Evolutionary conservation across 2,329 filamentous ascomycete species (phyloP).

Genomic region (Aspergillus aculeatinus): DNA sequence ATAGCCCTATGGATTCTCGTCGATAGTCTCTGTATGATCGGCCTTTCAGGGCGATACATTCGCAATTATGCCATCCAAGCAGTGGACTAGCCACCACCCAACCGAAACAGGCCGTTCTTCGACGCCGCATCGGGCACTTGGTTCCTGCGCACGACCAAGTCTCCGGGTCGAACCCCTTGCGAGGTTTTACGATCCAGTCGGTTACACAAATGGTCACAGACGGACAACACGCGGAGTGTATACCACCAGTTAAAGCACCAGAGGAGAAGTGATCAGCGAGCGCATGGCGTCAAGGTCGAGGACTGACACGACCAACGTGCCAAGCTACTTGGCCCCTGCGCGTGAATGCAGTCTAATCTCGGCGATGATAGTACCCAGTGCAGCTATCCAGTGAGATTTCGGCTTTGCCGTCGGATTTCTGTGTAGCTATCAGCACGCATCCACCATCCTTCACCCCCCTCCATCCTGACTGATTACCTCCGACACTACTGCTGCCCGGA

Average conservation of each 20-base stretch:
- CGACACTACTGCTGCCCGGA: constrained; percentile 1
- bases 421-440: neutral
- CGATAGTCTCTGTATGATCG: too few relatives aligned
- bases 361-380: constrained; percentile 7
- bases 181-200: neutral
- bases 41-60: too few relatives aligned
- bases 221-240: neutral
- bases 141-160: too few relatives aligned
- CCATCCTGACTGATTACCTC: neutral
- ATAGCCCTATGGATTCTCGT: too few relatives aligned
- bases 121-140: too few relatives aligned
- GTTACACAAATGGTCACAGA: neutral
- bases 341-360: constrained; percentile 4
- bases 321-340: constrained; percentile 9
- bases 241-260: neutral
- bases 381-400: neutral
- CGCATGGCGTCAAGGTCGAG: neutral
- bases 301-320: neutral
- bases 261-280: neutral
- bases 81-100: too few relatives aligned
- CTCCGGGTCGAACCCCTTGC: too few relatives aligned
- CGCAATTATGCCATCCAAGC: too few relatives aligned
- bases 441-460: neutral
- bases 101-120: too few relatives aligned
- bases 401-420: neutral